Conservation (phyloP, 2,329 filamentous ascomycete genomes). For the Aspergillus glaucus region DNA sequence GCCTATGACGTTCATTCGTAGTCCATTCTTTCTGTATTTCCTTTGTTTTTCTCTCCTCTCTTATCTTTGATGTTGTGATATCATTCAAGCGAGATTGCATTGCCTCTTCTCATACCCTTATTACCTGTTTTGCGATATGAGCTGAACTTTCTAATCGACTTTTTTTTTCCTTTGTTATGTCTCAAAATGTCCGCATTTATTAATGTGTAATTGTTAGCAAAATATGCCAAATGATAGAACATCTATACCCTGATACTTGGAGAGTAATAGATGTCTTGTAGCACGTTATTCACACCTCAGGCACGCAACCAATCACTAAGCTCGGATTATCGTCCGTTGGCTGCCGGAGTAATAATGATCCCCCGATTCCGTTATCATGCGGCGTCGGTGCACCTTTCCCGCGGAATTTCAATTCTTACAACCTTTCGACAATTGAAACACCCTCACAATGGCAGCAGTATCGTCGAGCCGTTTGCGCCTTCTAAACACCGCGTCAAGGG, state of each 20-base stretch:
- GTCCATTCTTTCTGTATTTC: not conserved
- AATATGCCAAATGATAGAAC: not conserved
- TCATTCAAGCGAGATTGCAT: too few relatives aligned
- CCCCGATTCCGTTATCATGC: slow-evolving; percentile 2
- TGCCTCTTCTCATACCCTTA: not conserved
- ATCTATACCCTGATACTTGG: not conserved
- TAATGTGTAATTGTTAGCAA: too few relatives aligned
- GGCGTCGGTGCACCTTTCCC: slow-evolving; percentile 17
- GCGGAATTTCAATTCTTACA: slow-evolving; percentile 20
- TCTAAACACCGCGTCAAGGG: slow-evolving; percentile 23
- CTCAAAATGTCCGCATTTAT: too few relatives aligned
- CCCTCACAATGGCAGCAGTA: slow-evolving; percentile 24
- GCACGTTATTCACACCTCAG: not conserved
- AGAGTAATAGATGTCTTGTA: not conserved
- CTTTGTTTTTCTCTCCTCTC: not conserved
- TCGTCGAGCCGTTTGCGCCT: slow-evolving; percentile 27
- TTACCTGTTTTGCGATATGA: not conserved
- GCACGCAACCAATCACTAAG: not conserved
- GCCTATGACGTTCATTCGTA: slow-evolving; percentile 2
- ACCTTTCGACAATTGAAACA: slow-evolving; percentile 5
- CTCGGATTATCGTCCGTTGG: not conserved
- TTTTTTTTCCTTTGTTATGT: not conserved
- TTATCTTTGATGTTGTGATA: too few relatives aligned
- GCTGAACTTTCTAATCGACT: not conserved
- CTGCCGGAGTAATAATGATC: slow-evolving; percentile 4